Evolutionary conservation across 768 basidiomycete species (phyloP).

Genomic region (Chalciporus piperatus): DNA sequence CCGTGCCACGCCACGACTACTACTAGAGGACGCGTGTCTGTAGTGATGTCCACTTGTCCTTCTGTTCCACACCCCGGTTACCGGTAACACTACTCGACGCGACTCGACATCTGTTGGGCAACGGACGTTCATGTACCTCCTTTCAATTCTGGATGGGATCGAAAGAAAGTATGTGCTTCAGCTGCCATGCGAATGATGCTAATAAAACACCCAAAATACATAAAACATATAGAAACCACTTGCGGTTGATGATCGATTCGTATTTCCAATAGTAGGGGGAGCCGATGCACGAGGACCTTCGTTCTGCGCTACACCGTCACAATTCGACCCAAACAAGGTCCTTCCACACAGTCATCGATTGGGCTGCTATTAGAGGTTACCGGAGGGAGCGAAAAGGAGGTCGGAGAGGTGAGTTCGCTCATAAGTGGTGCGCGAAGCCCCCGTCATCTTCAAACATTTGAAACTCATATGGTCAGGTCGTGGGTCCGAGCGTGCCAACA

Average conservation of each 20-base stretch:
- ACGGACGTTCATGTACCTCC: no score
- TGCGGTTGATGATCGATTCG: constrained; percentile 13
- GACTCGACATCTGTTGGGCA: no score
- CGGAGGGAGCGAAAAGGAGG: background rate
- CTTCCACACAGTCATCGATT: background rate
- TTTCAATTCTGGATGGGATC: no score
- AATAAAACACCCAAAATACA: constrained; percentile 6
- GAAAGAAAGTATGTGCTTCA: constrained; percentile 8
- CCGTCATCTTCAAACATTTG: constrained; percentile 17
- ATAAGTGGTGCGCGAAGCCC: constrained; percentile 13
- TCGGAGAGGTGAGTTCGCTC: background rate
- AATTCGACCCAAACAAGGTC: constrained; percentile 4
- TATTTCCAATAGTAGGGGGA: constrained; percentile 20
- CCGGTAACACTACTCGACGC: no score
- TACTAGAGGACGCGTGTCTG: background rate
- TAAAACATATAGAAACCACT: background rate
- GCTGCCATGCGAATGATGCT: constrained; percentile 4
- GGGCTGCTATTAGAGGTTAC: background rate
- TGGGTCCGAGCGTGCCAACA: constrained; percentile 1
- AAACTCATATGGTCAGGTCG: constrained; percentile 14
- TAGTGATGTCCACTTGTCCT: background rate
- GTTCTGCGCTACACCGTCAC: constrained; percentile 9
- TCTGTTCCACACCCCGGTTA: background rate
- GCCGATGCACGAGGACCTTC: constrained; percentile 3
- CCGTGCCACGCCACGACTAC: constrained; percentile 9